Base-by-base conservation (phyloP, 306 rosid species). In the Castanea mollissima region DNA sequence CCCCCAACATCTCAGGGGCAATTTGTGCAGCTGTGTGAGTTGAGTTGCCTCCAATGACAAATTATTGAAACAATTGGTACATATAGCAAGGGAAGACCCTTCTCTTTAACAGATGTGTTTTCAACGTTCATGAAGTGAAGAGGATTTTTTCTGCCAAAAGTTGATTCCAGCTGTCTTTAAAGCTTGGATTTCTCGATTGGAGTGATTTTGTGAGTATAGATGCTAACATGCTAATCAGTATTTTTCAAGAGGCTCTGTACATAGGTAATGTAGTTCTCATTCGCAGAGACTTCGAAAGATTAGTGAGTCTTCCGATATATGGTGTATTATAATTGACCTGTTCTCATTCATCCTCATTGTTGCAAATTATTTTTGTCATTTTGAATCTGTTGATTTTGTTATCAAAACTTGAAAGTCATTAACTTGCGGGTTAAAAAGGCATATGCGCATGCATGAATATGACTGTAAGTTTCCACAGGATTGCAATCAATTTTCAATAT, bases 21-120 rank as follows among this genome's bases (percentile, higher is more conserved):
- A 71, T 89, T 69, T 91, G 97, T 83, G 91, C 93, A 62, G 88
- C 82, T 35, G 93, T 88, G 49, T 91, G 89, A 85, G 51, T 63
- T 15, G n/a, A 62, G 56, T 73, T 58, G 57, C 56, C 84, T 31
- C 54, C 78, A 65, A 78, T 19, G 4, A 46, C 52, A 52, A 79
- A 27, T 58, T 11, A 23, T 54, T 55, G 76, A 52, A 52, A 77
- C 46, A 29, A 7, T 4, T 67, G 23, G 51, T 60, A 68, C 78
- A 55, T 78, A 65, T 65, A 72, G 81, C 55, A 81, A 74, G 55
- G n/a, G 70, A 34, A 87, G 63, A 59, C 60, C 68, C 29, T 74
- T 70, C 18, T 35, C 69, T 75, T 76, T 70, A 55, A 52, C 75
- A 19, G 32, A 35, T 34, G 51, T 76, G 73, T 71, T 73, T 74